phyloP scores from a whole-genome alignment of 805 yeast genomes.

The Tetrapisispora phaffii region DNA sequence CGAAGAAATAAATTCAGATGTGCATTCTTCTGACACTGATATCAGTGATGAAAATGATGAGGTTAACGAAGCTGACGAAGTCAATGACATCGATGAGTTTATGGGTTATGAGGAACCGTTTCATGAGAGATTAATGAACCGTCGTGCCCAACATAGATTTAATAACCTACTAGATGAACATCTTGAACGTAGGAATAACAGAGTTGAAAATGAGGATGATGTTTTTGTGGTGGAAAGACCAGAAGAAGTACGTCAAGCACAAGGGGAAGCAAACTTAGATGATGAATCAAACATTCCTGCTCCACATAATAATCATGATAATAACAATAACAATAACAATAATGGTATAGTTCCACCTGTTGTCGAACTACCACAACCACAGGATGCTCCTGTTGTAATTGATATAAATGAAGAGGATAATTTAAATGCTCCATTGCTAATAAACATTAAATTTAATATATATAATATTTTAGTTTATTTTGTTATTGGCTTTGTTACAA shows the following conservation, averaged over 20 bases:
- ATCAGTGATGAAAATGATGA: slow-evolving; percentile 13
- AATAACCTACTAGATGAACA: slow-evolving; percentile 15
- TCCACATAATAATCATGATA: too few species aligned
- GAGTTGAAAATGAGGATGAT: neutral
- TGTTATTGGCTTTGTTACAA: slow-evolving; percentile 21
- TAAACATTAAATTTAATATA: slow-evolving; percentile 20
- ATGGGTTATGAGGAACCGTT: slow-evolving; percentile 5
- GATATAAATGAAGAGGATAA: slow-evolving; percentile 10
- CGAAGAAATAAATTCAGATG: slow-evolving; percentile 5
- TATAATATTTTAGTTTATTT: slow-evolving; percentile 18
- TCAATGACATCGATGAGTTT: slow-evolving; percentile 12
- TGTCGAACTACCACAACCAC: neutral
- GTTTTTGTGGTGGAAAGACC: slow-evolving; percentile 2
- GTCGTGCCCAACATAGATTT: slow-evolving; percentile 18
- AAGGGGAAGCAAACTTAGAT: slow-evolving; percentile 1
- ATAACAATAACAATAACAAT: too few species aligned
- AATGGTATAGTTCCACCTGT: slow-evolving; percentile 3
- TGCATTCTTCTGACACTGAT: neutral
- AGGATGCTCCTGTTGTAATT: slow-evolving; percentile 4
- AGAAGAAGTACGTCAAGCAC: neutral
- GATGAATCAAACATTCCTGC: slow-evolving; percentile 12
- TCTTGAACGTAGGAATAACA: slow-evolving; percentile 1
- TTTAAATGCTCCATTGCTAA: slow-evolving; percentile 20
- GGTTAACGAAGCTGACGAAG: slow-evolving; percentile 5
- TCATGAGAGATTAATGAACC: slow-evolving; percentile 14